phyloP scores from a whole-genome alignment of 164 flowering plant species.

The Malania oleifera region DNA sequence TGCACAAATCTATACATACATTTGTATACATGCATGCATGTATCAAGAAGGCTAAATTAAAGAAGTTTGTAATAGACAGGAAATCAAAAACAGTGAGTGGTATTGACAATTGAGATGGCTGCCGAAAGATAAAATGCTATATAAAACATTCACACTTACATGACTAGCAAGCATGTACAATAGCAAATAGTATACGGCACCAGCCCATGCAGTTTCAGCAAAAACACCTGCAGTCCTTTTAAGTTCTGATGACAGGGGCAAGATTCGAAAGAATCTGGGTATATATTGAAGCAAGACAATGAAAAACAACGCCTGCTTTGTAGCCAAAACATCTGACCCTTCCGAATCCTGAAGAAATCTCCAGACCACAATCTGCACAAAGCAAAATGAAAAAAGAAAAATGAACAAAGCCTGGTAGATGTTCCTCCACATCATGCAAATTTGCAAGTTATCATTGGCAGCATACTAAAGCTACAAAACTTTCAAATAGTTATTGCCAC shows the following conservation, averaged over 20 bases:
- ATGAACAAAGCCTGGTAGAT: not conserved
- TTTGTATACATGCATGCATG: no score
- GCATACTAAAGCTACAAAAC: not conserved
- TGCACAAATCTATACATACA: no score
- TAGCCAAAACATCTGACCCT: slow-evolving; percentile 69
- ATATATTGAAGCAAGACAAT: slow-evolving; percentile 79
- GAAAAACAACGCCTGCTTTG: slow-evolving; percentile 72
- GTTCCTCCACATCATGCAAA: not conserved
- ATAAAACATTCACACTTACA: slow-evolving; percentile 53
- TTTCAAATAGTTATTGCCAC: not conserved
- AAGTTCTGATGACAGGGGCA: slow-evolving; percentile 74
- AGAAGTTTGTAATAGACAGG: no score
- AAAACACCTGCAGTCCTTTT: slow-evolving; percentile 94
- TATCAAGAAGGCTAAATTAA: no score
- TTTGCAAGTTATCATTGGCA: no score
- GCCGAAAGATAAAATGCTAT: not conserved
- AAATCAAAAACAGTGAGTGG: not conserved
- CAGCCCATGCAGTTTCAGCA: slow-evolving; percentile 99
- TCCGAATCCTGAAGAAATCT: slow-evolving; percentile 59
- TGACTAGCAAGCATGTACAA: slow-evolving; percentile 97
- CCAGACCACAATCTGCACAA: slow-evolving; percentile 74
- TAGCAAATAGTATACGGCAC: slow-evolving; percentile 90
- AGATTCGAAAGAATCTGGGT: slow-evolving; percentile 68
- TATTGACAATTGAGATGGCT: not conserved
- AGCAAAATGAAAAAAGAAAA: slow-evolving; percentile 1